Conservation (phyloP, 495 filamentous ascomycete species). For the Parmelia sp. region DNA sequence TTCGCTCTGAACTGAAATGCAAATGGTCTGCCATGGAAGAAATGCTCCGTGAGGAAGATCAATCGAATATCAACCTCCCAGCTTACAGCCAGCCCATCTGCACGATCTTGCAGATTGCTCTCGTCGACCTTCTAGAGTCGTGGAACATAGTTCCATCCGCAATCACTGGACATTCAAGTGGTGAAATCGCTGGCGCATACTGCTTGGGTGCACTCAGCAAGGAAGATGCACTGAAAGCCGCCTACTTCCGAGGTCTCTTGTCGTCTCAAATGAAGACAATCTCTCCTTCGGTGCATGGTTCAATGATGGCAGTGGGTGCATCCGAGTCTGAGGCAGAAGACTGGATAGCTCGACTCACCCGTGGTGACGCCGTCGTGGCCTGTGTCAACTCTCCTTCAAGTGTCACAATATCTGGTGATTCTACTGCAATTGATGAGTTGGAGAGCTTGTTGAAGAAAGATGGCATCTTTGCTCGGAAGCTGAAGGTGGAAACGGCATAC, state of each 20-base stretch:
- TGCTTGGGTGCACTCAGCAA: slow-evolving; percentile 27
- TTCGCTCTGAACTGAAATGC: slow-evolving; percentile 19
- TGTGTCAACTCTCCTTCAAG: slow-evolving; percentile 36
- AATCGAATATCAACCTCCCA: slow-evolving; percentile 28
- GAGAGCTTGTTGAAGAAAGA: slow-evolving; percentile 29
- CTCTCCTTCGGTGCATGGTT: slow-evolving; percentile 19
- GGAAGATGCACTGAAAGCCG: slow-evolving; percentile 28
- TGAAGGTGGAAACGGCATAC: slow-evolving; percentile 41
- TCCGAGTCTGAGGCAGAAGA: slow-evolving; percentile 23
- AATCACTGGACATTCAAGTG: slow-evolving; percentile 39
- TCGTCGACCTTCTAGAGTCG: slow-evolving; percentile 35
- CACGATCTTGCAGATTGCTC: slow-evolving; percentile 39
- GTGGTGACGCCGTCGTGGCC: slow-evolving; percentile 25
- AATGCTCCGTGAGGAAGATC: slow-evolving; percentile 5
- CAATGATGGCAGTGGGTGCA: slow-evolving; percentile 35
- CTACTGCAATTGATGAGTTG: slow-evolving; percentile 28
- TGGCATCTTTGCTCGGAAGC: slow-evolving; percentile 34
- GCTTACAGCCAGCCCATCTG: slow-evolving; percentile 36
- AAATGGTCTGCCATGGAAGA: slow-evolving; percentile 29
- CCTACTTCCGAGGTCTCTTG: slow-evolving; percentile 31
- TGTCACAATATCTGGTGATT: slow-evolving; percentile 35
- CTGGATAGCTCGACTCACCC: slow-evolving; percentile 9
- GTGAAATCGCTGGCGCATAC: slow-evolving; percentile 39
- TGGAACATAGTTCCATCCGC: slow-evolving; percentile 32
- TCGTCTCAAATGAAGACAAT: slow-evolving; percentile 18